Conservation (phyloP, 2,329 filamentous ascomycete genomes). For the Paramyrothecium roridum region DNA sequence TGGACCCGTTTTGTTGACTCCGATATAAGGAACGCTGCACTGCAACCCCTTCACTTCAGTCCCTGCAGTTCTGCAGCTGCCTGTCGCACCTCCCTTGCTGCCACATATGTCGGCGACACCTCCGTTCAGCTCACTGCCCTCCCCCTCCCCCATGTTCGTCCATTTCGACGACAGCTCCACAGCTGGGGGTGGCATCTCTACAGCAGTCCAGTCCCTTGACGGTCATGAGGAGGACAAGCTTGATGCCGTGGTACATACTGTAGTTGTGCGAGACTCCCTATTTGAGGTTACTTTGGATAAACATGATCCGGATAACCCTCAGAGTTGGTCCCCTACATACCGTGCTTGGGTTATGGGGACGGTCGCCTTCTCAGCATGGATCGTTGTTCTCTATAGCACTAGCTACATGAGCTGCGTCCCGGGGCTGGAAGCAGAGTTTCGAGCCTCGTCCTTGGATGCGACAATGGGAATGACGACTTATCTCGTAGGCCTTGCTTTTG, state of each 20-base stretch:
- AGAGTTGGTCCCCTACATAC: constrained; percentile 59
- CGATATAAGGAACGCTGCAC: too few relatives aligned
- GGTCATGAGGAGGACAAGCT: neutral
- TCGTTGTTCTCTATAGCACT: constrained; percentile 64
- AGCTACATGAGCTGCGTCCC: constrained; percentile 67
- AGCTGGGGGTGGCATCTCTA: neutral
- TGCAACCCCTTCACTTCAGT: too few relatives aligned
- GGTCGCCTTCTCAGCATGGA: constrained; percentile 34
- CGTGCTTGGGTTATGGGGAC: constrained; percentile 31
- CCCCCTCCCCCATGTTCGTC: neutral
- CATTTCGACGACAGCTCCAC: neutral
- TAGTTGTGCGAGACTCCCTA: constrained; percentile 28
- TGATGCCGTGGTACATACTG: neutral
- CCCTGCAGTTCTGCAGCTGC: too few relatives aligned
- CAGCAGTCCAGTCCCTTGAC: neutral
- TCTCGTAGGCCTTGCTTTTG: constrained; percentile 64
- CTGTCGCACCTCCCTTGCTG: too few relatives aligned
- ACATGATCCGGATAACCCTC: constrained; percentile 61
- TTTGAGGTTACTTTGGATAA: constrained; percentile 68
- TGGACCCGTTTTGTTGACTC: too few relatives aligned
- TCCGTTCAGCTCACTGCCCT: neutral
- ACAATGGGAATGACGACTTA: constrained; percentile 73
- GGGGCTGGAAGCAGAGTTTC: constrained; percentile 63
- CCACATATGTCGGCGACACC: too few relatives aligned
- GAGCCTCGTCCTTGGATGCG: constrained; percentile 50